Evolutionary conservation across 176 grass and related monocot species (phyloP).

Genomic region (Rhynchospora pubera): DNA sequence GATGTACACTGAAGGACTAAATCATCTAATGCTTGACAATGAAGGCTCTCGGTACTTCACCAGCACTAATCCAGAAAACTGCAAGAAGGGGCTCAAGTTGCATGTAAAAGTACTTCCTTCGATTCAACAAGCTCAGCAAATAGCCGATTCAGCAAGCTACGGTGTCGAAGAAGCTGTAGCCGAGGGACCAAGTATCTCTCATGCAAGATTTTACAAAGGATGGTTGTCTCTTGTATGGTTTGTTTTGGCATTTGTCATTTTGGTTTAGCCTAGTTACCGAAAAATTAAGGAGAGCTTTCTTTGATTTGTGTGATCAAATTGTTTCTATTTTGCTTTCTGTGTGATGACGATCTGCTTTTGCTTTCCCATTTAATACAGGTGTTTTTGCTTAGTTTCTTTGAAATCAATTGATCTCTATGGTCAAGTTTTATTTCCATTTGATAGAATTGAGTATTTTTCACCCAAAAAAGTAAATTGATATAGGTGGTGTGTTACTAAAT

Average conservation of each 20-base stretch:
- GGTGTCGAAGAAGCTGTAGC: background rate
- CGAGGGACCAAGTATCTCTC: constrained; percentile 14
- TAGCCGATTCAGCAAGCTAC: background rate
- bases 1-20: constrained; percentile 42
- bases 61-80: constrained; percentile 26
- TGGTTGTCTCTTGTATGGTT: constrained; percentile 1
- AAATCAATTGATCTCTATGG: background rate
- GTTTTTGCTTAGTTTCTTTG: background rate
- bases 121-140: background rate
- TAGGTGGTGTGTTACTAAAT: background rate
- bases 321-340: background rate
- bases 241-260: constrained; percentile 13
- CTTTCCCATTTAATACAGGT: background rate
- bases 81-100: constrained; percentile 46
- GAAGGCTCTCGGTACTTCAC: constrained; percentile 43
- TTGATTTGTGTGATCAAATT: background rate
- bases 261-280: background rate
- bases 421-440: background rate
- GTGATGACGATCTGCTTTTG: background rate
- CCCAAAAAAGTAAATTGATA: background rate
- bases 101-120: constrained; percentile 27
- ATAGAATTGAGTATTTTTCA: background rate
- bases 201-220: background rate
- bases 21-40: constrained; percentile 18
- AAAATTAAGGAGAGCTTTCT: background rate